Conservation (phyloP, 2,329 filamentous ascomycete genomes). For the Stachybotrys chartarum region DNA sequence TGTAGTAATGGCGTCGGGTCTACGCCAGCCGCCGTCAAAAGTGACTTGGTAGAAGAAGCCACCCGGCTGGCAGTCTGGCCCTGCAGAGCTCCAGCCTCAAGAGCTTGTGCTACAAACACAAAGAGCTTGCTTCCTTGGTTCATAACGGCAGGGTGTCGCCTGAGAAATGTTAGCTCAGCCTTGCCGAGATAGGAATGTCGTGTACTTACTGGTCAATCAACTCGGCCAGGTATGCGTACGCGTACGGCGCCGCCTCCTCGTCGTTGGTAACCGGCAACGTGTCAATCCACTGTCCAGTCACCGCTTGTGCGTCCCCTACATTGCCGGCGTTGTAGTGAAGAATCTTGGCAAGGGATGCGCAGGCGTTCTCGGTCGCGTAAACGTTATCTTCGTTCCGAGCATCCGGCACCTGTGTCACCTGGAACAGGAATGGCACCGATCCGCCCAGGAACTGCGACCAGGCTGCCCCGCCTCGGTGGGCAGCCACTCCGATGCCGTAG, state of each 20-base stretch:
- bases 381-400: conserved; percentile 87
- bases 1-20: conserved; percentile 71
- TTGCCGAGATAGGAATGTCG: background rate
- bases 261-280: conserved; percentile 91
- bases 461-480: conserved; percentile 78
- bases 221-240: conserved; percentile 85
- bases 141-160: conserved; percentile 78
- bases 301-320: conserved; percentile 66
- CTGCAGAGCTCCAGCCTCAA: conserved; percentile 85
- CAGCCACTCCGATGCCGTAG: conserved; percentile 92
- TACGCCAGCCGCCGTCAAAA: conserved; percentile 66
- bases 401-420: conserved; percentile 72
- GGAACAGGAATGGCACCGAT: conserved; percentile 75
- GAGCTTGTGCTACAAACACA: conserved; percentile 74
- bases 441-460: conserved; percentile 86
- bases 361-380: conserved; percentile 96
- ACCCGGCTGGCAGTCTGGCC: conserved; percentile 75
- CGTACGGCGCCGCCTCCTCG: conserved; percentile 94
- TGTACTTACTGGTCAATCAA: conserved; percentile 82
- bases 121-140: conserved; percentile 76
- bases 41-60: conserved; percentile 67
- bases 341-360: conserved; percentile 93
- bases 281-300: conserved; percentile 80
- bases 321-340: conserved; percentile 79
- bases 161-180: conserved; percentile 32